phyloP scores from a whole-genome alignment of 441 rosid species.

The Eruca vesicaria region DNA sequence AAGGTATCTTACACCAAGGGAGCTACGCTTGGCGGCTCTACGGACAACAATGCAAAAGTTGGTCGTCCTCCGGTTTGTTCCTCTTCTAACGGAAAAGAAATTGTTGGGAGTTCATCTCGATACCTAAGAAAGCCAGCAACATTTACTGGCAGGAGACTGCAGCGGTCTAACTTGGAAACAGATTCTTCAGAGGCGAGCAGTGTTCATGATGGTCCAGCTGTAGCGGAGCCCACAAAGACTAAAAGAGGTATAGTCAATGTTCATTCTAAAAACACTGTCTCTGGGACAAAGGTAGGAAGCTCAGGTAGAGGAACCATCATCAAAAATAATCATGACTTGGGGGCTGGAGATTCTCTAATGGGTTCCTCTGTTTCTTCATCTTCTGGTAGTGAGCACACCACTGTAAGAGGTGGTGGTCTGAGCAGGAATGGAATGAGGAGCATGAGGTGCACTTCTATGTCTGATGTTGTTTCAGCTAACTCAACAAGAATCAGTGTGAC shows the following conservation, averaged over 20 bases:
- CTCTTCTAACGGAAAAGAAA: constrained; percentile 53
- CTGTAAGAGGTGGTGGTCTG: constrained; percentile 33
- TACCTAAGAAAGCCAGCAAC: constrained; percentile 41
- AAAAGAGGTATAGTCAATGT: constrained; percentile 16
- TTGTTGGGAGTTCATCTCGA: constrained; percentile 68
- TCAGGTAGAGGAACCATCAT: constrained; percentile 44
- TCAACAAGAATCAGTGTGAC: constrained; percentile 42
- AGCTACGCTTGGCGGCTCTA: constrained; percentile 38
- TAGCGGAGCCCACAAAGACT: constrained; percentile 5
- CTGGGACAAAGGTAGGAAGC: constrained; percentile 48
- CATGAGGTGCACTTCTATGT: constrained; percentile 55
- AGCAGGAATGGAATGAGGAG: constrained; percentile 53
- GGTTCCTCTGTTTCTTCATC: constrained; percentile 38
- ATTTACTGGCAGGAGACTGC: constrained; percentile 37
- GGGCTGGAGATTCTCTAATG: background rate
- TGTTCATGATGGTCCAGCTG: constrained; percentile 42
- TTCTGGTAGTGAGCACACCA: constrained; percentile 46
- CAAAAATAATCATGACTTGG: constrained; percentile 38
- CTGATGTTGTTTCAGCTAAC: constrained; percentile 50
- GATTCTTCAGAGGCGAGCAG: constrained; percentile 67
- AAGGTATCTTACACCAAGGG: constrained; percentile 51
- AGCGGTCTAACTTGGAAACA: constrained; percentile 43
- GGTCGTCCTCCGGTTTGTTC: constrained; percentile 21
- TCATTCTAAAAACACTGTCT: constrained; percentile 10
- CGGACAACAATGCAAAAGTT: constrained; percentile 50